Percentiles rank a stretch among this genome's conserved stretches.
phyloP scores from a whole-genome alignment of 352 stramenopile genomes.

The Phytopythium mirpurense region DNA sequence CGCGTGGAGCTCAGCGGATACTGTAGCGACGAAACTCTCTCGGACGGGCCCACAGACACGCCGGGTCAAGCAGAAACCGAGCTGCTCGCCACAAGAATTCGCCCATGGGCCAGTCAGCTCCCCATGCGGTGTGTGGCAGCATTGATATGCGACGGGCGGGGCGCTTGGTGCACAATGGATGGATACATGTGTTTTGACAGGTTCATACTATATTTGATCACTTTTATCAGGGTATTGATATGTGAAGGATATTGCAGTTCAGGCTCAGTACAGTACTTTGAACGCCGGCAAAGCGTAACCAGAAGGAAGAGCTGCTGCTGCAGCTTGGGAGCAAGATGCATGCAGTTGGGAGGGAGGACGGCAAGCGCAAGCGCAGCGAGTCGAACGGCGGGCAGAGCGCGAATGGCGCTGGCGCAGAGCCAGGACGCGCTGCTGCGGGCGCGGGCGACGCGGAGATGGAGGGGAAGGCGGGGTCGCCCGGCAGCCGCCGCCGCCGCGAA shows the following conservation, averaged over 20 bases:
- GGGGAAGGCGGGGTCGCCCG: background rate
- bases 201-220: too few species aligned
- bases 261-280: too few species aligned
- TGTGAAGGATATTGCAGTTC: too few species aligned
- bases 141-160: constrained; percentile 7
- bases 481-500: background rate
- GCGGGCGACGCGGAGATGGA: background rate
- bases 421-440: background rate
- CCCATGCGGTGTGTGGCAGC: background rate
- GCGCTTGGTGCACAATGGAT: too few species aligned
- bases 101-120: background rate
- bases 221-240: too few species aligned
- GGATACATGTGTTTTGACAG: too few species aligned
- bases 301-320: too few species aligned
- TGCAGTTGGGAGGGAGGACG: constrained; percentile 19
- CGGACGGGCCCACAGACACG: too few species aligned
- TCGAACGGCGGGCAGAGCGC: background rate
- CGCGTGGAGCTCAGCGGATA: too few species aligned
- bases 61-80: background rate
- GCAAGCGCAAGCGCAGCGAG: constrained; percentile 22
- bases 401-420: background rate
- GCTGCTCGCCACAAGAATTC: constrained; percentile 1
- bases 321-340: too few species aligned
- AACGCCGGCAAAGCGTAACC: too few species aligned
- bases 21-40: background rate